Base-by-base conservation (phyloP, 768 basidiomycete genomes). In the Leccinum pellstonianum region DNA sequence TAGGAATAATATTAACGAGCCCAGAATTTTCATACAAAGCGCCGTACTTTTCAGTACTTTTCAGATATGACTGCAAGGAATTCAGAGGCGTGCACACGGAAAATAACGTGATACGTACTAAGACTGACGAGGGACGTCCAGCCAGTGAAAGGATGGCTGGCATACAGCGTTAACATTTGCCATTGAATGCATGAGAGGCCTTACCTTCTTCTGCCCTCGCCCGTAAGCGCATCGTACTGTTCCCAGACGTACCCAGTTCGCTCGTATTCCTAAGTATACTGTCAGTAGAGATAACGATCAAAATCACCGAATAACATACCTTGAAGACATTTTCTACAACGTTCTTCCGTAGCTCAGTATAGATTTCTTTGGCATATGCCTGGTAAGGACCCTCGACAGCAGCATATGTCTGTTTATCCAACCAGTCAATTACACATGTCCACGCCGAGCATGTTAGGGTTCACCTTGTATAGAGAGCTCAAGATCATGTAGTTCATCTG, bases 161-260 rank as follows among this genome's bases (percentile, higher is more conserved):
- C 55, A 59, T 27, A 46, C 17, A 54, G 51, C 21, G 50, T 62
- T 37, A 68, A 29, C 14, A 64, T 23, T 35, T 54, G 52, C 6
- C 19, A 54, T 50, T 47, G 37, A 41, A 58, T 61, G n/a, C 27
- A n/a, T 17, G 46, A 41, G 19, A 21, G 41, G 51, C 66, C 79
- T n/a, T 61, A 90, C 91, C 93, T 96, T 77, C 95, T 76, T 70
- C 81, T 81, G 2, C 95, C 95, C 70, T 93, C 83, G 17, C 95
- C 95, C 15, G 85, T 91, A 4, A 79, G 72, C 1, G 93, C 78
- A 72, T 98, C 89, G 71, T 98, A 98, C 73, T 98, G 96, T 74
- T 98, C 95, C 95, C 95, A 98, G 15, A 93, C 93, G 70, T 93
- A 96, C 4, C 94, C 95, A 4, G 95, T 97, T 29, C 90, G 83